A percentile compares a stretch with the other conserved stretches of the same genome.
These are phyloP conservation scores for Cystofilobasidium bisporidii DNA, from an alignment of 768 basidiomycete genomes.

Conservation along the genomic window DNA sequence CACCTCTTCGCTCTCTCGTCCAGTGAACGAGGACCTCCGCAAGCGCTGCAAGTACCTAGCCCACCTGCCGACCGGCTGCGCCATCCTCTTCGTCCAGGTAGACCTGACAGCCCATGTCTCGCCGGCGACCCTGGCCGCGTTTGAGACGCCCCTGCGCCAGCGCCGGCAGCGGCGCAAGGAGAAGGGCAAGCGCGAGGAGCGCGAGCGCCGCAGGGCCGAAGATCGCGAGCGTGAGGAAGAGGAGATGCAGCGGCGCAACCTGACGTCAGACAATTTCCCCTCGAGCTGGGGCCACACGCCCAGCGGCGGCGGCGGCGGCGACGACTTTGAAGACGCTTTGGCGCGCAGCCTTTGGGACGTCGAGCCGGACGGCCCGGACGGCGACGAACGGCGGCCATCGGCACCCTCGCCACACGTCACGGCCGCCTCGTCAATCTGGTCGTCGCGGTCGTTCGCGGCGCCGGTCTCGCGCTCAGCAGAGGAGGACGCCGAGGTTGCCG, in stretches of 20 bases:
- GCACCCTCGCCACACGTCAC: background rate
- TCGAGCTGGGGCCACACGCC: background rate
- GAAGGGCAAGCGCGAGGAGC: conserved; percentile 75
- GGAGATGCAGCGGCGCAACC: conserved; percentile 6
- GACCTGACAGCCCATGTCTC: conserved; percentile 72
- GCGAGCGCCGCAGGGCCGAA: conserved; percentile 61
- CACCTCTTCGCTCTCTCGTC: no score
- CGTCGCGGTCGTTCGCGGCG: conserved; percentile 24
- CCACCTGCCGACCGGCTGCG: conserved; percentile 81
- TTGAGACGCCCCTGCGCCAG: conserved; percentile 69
- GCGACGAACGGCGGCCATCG: background rate
- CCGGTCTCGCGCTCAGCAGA: conserved; percentile 7
- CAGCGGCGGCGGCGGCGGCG: background rate
- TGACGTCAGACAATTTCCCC: background rate
- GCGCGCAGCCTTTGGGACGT: conserved; percentile 21
- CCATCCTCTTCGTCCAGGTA: conserved; percentile 87
- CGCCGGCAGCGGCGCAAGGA: conserved; percentile 66
- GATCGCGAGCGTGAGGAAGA: conserved; percentile 56
- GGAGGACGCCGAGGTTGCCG: conserved; percentile 22
- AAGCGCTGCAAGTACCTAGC: conserved; percentile 92
- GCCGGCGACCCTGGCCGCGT: conserved; percentile 62
- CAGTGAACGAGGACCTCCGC: conserved; percentile 77
- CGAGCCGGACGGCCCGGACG: background rate
- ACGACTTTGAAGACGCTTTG: conserved; percentile 28
- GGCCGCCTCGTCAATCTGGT: conserved; percentile 13